phyloP scores from a whole-genome alignment of 768 basidiomycete species.

The Macrolepiota fuliginosa region DNA sequence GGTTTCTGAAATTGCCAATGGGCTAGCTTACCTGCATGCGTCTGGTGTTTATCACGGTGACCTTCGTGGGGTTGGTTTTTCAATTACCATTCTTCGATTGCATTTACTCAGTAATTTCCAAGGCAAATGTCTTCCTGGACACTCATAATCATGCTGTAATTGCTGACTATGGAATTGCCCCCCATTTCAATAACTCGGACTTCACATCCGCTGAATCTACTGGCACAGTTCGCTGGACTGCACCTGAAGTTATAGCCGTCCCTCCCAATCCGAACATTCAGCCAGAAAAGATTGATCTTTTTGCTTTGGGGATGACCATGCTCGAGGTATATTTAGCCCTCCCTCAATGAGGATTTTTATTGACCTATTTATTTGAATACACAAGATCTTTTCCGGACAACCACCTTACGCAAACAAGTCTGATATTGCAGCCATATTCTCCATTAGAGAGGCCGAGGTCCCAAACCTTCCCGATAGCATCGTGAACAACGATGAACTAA shows the following conservation, averaged over 20 bases:
- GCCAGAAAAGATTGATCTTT: constrained; percentile 21
- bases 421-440: neutral
- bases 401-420: neutral
- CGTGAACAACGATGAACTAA: neutral
- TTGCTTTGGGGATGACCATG: too few species aligned
- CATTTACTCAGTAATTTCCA: neutral
- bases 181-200: constrained; percentile 19
- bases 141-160: constrained; percentile 20
- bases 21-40: constrained; percentile 24
- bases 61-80: constrained; percentile 19
- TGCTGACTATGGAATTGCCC: constrained; percentile 26
- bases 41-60: constrained; percentile 25
- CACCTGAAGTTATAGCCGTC: constrained; percentile 27
- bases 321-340: too few species aligned
- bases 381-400: neutral
- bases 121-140: constrained; percentile 29
- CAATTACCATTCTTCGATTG: neutral
- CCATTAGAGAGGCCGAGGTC: neutral
- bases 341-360: too few species aligned
- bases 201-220: constrained; percentile 23
- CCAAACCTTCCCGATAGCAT: constrained; percentile 1
- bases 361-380: too few species aligned
- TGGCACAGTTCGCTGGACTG: constrained; percentile 27
- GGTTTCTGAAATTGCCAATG: constrained; percentile 14
- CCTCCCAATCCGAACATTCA: constrained; percentile 13